Percentiles rank a stretch among this genome's conserved stretches.
phyloP scores from a whole-genome alignment of 805 yeast genomes.

The Metschnikowia noctiluminum region DNA sequence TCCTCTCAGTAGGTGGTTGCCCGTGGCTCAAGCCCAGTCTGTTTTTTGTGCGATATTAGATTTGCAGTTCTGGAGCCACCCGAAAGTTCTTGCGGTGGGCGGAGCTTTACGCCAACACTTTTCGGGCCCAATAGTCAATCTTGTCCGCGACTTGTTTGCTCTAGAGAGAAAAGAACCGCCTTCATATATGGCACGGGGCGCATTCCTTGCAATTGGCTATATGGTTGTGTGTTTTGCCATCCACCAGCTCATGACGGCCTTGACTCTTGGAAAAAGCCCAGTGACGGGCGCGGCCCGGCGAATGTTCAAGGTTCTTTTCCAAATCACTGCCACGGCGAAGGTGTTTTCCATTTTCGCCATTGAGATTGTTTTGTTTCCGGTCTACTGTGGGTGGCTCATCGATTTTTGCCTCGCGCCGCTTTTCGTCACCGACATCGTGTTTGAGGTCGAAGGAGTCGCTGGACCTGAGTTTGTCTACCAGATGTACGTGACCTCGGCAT shows the following conservation, averaged over 20 bases:
- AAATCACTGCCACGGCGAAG: constrained; percentile 60
- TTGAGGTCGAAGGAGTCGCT: no score
- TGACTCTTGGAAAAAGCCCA: constrained; percentile 39
- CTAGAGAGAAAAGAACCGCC: constrained; percentile 22
- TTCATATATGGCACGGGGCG: constrained; percentile 34
- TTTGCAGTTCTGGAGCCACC: neutral
- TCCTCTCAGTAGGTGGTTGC: constrained; percentile 1
- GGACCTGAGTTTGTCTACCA: constrained; percentile 13
- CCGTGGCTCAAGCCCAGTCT: neutral
- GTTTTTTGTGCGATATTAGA: neutral
- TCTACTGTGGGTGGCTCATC: constrained; percentile 76
- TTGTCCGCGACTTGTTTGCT: neutral
- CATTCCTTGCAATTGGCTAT: constrained; percentile 37
- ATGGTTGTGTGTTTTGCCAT: constrained; percentile 22
- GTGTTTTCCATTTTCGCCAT: constrained; percentile 71
- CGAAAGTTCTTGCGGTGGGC: neutral
- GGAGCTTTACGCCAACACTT: neutral
- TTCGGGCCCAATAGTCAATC: constrained; percentile 2
- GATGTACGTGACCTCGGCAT: constrained; percentile 23
- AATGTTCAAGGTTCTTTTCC: constrained; percentile 51
- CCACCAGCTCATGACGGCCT: constrained; percentile 27
- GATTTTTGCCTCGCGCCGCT: constrained; percentile 68
- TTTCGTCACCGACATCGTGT: constrained; percentile 18
- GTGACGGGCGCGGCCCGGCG: constrained; percentile 49
- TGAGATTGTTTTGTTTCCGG: constrained; percentile 83